A percentile compares a stretch with the other conserved stretches of the same genome.
Evolutionary conservation across 2,329 filamentous ascomycete genomes (phyloP).

Genomic region (Tolypocladium tropicale): DNA sequence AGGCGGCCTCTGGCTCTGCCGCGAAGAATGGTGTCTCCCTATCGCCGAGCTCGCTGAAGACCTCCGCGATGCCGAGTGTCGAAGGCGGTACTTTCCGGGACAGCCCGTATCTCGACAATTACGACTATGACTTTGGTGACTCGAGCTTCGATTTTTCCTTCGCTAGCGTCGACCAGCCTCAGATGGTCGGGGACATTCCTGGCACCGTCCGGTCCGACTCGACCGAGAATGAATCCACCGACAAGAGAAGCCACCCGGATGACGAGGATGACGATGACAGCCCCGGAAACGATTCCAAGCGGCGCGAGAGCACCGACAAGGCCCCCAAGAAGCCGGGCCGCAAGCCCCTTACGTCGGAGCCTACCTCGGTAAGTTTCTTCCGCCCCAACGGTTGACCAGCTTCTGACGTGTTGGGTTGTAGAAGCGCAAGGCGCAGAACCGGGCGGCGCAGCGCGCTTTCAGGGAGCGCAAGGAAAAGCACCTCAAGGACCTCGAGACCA

Average conservation of each 20-base stretch:
- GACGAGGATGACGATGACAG: constrained; percentile 55
- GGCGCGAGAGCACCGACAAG: constrained; percentile 76
- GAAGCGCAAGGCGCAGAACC: constrained; percentile 95
- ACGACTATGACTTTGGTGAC: constrained; percentile 70
- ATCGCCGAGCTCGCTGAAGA: constrained; percentile 38
- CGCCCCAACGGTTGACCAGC: background rate
- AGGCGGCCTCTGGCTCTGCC: constrained; percentile 19
- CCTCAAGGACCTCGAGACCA: constrained; percentile 71
- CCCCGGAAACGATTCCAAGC: constrained; percentile 45
- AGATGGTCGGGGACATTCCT: constrained; percentile 67
- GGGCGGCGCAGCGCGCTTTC: constrained; percentile 86
- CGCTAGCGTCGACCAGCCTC: constrained; percentile 40
- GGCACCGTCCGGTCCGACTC: constrained; percentile 48
- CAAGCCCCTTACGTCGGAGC: constrained; percentile 91
- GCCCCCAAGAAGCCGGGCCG: constrained; percentile 89
- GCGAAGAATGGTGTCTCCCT: constrained; percentile 29
- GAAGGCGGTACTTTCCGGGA: constrained; percentile 46
- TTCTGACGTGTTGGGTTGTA: constrained; percentile 23
- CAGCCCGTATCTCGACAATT: constrained; percentile 70
- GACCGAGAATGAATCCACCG: constrained; percentile 41
- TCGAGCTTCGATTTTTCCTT: constrained; percentile 60
- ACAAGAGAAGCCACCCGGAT: constrained; percentile 65
- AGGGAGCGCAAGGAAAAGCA: constrained; percentile 92
- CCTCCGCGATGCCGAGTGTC: constrained; percentile 34
- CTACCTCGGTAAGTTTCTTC: constrained; percentile 72